Conservation (phyloP, 2,329 filamentous ascomycete species). For the Arthrobotrys entomopaga region DNA sequence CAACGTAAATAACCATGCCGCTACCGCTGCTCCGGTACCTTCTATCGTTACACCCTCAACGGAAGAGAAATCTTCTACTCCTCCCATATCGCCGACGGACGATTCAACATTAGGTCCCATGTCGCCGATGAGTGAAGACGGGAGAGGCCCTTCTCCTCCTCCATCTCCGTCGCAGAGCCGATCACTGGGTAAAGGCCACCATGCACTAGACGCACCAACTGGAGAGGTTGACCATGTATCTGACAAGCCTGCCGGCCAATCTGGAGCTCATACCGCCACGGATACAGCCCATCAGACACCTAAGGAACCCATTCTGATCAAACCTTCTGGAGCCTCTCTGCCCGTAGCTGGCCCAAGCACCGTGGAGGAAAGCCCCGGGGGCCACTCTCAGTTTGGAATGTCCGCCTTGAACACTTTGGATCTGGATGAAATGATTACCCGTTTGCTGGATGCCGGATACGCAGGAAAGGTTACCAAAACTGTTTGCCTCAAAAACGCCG, state of each 20-base stretch:
- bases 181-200: slow-evolving; percentile 59
- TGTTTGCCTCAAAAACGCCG: slow-evolving; percentile 95
- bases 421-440: slow-evolving; percentile 95
- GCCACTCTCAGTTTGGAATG: slow-evolving; percentile 74
- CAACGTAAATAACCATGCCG: slow-evolving; percentile 33
- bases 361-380: slow-evolving; percentile 65
- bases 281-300: slow-evolving; percentile 72
- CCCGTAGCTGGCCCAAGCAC: slow-evolving; percentile 69
- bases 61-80: slow-evolving; percentile 57
- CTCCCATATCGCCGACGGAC: slow-evolving; percentile 56
- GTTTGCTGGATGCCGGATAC: slow-evolving; percentile 92
- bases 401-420: slow-evolving; percentile 91
- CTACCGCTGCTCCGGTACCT: slow-evolving; percentile 30
- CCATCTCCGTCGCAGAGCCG: slow-evolving; percentile 57
- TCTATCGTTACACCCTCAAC: slow-evolving; percentile 36
- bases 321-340: slow-evolving; percentile 77
- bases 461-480: slow-evolving; percentile 97
- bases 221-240: slow-evolving; percentile 91
- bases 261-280: slow-evolving; percentile 68
- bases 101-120: slow-evolving; percentile 54
- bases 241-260: slow-evolving; percentile 81
- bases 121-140: slow-evolving; percentile 52
- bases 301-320: slow-evolving; percentile 88
- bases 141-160: slow-evolving; percentile 57
- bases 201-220: slow-evolving; percentile 57